Conservation (phyloP, 345 rosid species). For the Brassica incana region DNA sequence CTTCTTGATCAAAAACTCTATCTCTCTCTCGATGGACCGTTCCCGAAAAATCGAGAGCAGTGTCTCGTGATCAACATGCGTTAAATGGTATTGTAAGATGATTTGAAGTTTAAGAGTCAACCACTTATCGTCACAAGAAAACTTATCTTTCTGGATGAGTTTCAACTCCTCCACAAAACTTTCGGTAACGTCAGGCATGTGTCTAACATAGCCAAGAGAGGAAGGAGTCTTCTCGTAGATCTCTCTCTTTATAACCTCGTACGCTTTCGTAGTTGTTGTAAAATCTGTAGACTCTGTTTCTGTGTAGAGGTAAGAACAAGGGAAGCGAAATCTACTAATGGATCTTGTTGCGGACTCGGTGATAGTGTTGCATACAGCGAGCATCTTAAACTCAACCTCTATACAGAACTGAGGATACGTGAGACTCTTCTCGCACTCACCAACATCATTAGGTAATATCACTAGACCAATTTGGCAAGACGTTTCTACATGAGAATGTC, state of each 20-base stretch:
- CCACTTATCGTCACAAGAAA: not conserved
- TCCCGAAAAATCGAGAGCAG: not conserved
- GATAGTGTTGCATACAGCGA: not conserved
- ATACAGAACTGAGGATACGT: constrained; percentile 25
- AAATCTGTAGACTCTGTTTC: not conserved
- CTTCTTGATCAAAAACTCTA: constrained; percentile 25
- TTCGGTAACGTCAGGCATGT: not conserved
- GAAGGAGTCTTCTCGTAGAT: not conserved
- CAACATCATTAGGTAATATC: not conserved
- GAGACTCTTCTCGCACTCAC: not conserved
- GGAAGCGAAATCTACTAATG: constrained; percentile 20
- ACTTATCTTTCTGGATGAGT: not conserved
- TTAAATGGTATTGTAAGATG: not conserved
- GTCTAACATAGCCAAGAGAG: not conserved
- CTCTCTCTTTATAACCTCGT: not conserved
- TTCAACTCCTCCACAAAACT: not conserved
- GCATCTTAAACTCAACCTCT: not conserved
- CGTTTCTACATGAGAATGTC: not conserved
- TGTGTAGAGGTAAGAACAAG: constrained; percentile 26
- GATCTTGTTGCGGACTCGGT: not conserved
- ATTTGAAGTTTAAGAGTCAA: not conserved
- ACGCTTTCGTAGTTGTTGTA: not conserved
- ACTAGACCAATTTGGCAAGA: not conserved
- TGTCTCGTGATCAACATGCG: not conserved
- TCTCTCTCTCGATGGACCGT: not conserved